Evolutionary conservation across 2,329 filamentous ascomycete genomes (phyloP), one percentile per base, ranked within the genome.

Genomic region (Pyrenophora seminiperda): DNA sequence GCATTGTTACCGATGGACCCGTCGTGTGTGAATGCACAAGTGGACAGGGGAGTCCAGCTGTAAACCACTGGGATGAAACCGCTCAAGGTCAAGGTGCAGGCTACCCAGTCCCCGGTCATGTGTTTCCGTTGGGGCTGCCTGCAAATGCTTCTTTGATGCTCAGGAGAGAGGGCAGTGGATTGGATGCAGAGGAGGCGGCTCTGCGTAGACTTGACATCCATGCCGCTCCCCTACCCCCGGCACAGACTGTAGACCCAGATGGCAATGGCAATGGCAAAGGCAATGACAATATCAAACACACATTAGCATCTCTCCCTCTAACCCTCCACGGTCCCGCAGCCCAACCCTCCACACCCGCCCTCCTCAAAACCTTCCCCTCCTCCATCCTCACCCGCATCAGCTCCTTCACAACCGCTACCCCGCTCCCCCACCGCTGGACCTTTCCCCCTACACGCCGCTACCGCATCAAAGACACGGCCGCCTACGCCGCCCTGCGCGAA

Each of bases 311-410:
- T 9, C 24, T 1, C 0, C 6, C 39, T 0, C 39, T 6, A n/a
- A 27, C 24, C 31, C 32, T 24, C 9, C 45, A 48, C 5, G 31
- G 22, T 15, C 38, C 37, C 13, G 6, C n/a, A n/a, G n/a, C n/a
- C 32, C 5, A 20, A 40, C 17, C 45, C 42, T 22, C 37, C 38
- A 9, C 5, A 41, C n/a, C 9, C 9, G 11, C 3, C 13, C 43
- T 46, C 2, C 18, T 52, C 9, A 43, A 44, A 29, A 27, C 45
- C 1, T 10, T 48, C 4, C 45, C 37, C 1, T n/a, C n/a, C 3
- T 41, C 45, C 6, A 41, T 48, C 18, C 45, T 38, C 22, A 27
- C 27, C 39, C 45, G 45, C 5, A 31, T 32, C 3, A 17, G 18
- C 10, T 41, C 36, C 13, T 31, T 41, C 6, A 27, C 29, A 1